Evolutionary conservation across 2,329 filamentous ascomycete genomes (phyloP).

Genomic region (Aspergillus phoenicis): DNA sequence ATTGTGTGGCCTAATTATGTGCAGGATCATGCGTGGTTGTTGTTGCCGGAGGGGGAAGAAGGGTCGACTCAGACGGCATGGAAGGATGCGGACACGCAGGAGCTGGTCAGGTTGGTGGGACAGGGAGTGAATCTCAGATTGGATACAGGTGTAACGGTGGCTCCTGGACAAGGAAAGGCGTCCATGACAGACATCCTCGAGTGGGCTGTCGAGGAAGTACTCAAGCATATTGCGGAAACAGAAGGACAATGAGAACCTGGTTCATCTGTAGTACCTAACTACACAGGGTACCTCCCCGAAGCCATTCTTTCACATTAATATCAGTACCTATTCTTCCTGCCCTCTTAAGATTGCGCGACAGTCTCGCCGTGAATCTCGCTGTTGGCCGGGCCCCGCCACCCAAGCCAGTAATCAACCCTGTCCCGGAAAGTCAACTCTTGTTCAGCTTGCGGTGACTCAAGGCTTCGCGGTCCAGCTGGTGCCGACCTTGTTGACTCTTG

Average conservation of each 20-base stretch:
- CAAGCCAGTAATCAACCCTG: conserved; percentile 36
- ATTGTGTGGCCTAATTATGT: conserved; percentile 97
- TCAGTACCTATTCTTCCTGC: neutral
- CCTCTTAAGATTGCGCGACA: neutral
- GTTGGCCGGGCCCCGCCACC: conserved; percentile 34
- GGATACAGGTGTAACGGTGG: conserved; percentile 49
- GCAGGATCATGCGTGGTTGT: conserved; percentile 77
- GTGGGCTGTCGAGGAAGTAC: conserved; percentile 69
- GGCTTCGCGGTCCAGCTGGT: neutral
- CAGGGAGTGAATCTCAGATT: conserved; percentile 46
- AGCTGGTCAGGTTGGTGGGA: conserved; percentile 34
- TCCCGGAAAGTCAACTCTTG: conserved; percentile 25
- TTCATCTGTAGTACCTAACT: neutral
- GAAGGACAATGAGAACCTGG: neutral
- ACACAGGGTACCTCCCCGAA: neutral
- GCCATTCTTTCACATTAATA: neutral
- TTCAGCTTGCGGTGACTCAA: neutral
- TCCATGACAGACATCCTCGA: conserved; percentile 64
- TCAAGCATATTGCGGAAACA: conserved; percentile 40
- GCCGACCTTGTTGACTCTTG: neutral
- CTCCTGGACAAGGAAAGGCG: conserved; percentile 56
- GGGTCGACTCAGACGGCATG: conserved; percentile 5
- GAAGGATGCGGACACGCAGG: conserved; percentile 19
- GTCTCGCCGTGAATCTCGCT: neutral
- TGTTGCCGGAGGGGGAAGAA: conserved; percentile 65